Evolutionary conservation across 2,329 filamentous ascomycete species (phyloP).

Genomic region (Aschersonia sp.): DNA sequence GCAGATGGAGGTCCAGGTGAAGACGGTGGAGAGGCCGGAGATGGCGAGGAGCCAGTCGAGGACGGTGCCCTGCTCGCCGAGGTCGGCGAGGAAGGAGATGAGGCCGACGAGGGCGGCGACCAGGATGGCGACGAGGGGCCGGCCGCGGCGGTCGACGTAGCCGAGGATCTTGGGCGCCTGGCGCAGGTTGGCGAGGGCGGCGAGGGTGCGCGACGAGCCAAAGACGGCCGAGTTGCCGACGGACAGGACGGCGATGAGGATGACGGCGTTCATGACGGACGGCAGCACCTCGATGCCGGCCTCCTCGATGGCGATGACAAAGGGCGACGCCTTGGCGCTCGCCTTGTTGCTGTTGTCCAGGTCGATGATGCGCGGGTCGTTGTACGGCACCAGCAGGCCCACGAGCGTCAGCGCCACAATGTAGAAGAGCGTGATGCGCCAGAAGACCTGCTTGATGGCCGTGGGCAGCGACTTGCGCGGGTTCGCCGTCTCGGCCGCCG

Average conservation of each 20-base stretch:
- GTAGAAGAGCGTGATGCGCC: constrained; percentile 85
- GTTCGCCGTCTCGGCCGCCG: constrained; percentile 61
- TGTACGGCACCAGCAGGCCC: constrained; percentile 67
- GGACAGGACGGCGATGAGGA: constrained; percentile 77
- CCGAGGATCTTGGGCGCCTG: constrained; percentile 64
- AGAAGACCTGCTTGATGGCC: constrained; percentile 85
- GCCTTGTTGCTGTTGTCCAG: constrained; percentile 37
- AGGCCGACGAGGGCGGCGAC: constrained; percentile 55
- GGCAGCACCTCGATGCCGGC: constrained; percentile 70
- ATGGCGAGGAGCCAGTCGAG: constrained; percentile 71
- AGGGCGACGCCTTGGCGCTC: constrained; percentile 68
- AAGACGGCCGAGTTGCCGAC: constrained; percentile 89
- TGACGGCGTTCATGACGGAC: constrained; percentile 88
- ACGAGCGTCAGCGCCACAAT: constrained; percentile 71
- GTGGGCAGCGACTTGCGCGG: constrained; percentile 68
- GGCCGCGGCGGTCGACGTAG: constrained; percentile 61
- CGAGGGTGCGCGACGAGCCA: constrained; percentile 75
- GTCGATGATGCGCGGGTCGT: constrained; percentile 39
- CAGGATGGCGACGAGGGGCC: not conserved
- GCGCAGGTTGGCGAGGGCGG: constrained; percentile 73
- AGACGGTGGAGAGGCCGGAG: constrained; percentile 57
- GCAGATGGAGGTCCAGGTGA: constrained; percentile 77
- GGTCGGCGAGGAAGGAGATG: constrained; percentile 58
- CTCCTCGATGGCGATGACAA: constrained; percentile 81
- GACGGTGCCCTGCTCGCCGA: constrained; percentile 41